phyloP scores from a whole-genome alignment of 768 basidiomycete genomes.

The Phylloporus rhodoxanthus region DNA sequence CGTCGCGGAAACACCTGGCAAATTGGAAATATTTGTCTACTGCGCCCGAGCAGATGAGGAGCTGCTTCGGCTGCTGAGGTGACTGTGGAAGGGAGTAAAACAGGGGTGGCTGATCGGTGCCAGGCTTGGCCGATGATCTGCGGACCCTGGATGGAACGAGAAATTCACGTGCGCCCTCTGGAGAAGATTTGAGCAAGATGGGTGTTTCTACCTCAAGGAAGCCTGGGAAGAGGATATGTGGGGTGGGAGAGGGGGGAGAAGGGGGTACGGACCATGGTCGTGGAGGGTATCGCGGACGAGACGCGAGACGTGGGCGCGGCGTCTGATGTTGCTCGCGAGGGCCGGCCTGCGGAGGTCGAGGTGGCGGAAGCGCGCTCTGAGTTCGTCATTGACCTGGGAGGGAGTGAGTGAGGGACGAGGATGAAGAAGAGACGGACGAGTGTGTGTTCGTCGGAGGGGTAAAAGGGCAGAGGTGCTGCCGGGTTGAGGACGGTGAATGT shows the following conservation, averaged over 20 bases:
- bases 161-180: slow-evolving; percentile 92
- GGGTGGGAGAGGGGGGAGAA: slow-evolving; percentile 5
- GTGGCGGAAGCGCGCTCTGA: slow-evolving; percentile 80
- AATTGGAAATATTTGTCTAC: slow-evolving; percentile 92
- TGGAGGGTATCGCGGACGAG: slow-evolving; percentile 68
- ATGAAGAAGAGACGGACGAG: slow-evolving; percentile 47
- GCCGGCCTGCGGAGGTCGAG: slow-evolving; percentile 78
- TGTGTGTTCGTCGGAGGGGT: slow-evolving; percentile 70
- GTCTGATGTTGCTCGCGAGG: slow-evolving; percentile 73
- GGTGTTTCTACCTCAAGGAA: slow-evolving; percentile 95
- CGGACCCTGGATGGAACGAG: slow-evolving; percentile 73
- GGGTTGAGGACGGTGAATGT: slow-evolving; percentile 74
- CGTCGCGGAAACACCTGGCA: slow-evolving; percentile 92
- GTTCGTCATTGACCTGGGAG: slow-evolving; percentile 73
- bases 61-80: slow-evolving; percentile 93
- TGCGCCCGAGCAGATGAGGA: slow-evolving; percentile 83
- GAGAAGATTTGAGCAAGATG: slow-evolving; percentile 81
- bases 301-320: slow-evolving; percentile 77
- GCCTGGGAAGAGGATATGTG: slow-evolving; percentile 39
- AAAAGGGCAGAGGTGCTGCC: slow-evolving; percentile 74
- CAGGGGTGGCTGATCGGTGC: slow-evolving; percentile 29
- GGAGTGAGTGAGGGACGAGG: not conserved
- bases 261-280: slow-evolving; percentile 51
- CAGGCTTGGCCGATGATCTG: slow-evolving; percentile 24
- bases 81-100: slow-evolving; percentile 94